Evolutionary conservation across 306 rosid species (phyloP).

Genomic region (Vigna mungo): DNA sequence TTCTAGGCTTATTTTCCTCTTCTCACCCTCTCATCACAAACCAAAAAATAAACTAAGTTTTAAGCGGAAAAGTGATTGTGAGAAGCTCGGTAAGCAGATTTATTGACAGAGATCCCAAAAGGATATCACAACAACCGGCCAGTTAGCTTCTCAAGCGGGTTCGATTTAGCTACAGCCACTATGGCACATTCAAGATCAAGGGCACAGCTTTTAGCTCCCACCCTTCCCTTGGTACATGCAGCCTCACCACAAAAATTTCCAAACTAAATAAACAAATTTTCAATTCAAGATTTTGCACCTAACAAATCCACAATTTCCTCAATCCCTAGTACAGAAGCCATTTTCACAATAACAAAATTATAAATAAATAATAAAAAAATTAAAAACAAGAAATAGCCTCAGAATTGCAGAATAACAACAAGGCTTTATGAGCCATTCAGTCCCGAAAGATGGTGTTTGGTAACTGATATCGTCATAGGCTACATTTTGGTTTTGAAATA

Average conservation of each 20-base stretch:
- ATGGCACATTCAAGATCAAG: constrained; percentile 84
- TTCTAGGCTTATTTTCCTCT: constrained; percentile 57
- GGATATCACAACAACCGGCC: constrained; percentile 79
- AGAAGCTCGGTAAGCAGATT: constrained; percentile 98
- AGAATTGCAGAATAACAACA: constrained; percentile 67
- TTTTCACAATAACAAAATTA: not conserved
- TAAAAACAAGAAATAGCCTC: constrained; percentile 40
- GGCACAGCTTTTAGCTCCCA: constrained; percentile 16
- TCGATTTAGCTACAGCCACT: constrained; percentile 83
- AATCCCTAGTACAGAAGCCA: not conserved
- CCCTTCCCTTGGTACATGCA: constrained; percentile 93
- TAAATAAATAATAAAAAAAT: too few relatives aligned
- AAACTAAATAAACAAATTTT: not conserved
- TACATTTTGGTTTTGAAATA: not conserved
- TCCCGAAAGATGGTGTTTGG: constrained; percentile 77
- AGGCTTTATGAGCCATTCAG: constrained; percentile 62
- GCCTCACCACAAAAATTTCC: constrained; percentile 9
- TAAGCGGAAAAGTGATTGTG: not conserved
- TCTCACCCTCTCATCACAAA: constrained; percentile 62
- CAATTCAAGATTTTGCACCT: not conserved
- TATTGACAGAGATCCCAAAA: constrained; percentile 58
- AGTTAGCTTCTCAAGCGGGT: constrained; percentile 58
- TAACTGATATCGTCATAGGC: constrained; percentile 58
- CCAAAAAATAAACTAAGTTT: not conserved
- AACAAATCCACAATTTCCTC: not conserved